Base-by-base conservation (phyloP, 2,329 filamentous ascomycete species). In the Alternaria gaisen region DNA sequence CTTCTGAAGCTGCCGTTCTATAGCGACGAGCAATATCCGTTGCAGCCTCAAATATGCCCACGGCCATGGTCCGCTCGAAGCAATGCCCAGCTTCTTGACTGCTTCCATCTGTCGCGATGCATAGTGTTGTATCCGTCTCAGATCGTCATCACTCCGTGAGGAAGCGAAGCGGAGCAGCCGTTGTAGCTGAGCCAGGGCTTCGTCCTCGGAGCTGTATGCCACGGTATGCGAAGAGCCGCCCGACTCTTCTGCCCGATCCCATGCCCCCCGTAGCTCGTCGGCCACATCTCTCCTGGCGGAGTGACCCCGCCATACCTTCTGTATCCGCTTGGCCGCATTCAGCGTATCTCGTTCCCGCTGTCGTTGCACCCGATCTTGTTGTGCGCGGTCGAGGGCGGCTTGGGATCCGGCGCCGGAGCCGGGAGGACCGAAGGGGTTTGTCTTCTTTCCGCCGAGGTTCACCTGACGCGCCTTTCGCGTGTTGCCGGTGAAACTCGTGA, bases 381-480 rank as follows among this genome's bases (percentile, higher is more conserved):
- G 93, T 28, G 94, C 94, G 70, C 92, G 89, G 44, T 90, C 91
- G 28, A 98, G 86, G 1, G 94, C 90, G 72, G 90, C 90, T 71
- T 92, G 91, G 5, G 91, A 85, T 18, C 88, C 90, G 1, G 87
- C 84, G 16, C 85, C 85, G 60, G 80, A 79, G 67, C 87, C 87
- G 61, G 86, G 78, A 55, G 79, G 80, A 53, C 85, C 89, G 78
- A 95, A 97, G 4, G 93, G 92, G 73, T 97, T 97, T 52, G 84
- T 83, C 67, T 87, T 88, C 70, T 94, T 90, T 64, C 93, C 95
- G 68, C 93, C 95, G 63, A 99, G 89, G 80, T 98, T 97, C 76
- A 98, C 93, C 78, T 97, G 94, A 67, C 95, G 90, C 63, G 91
- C 90, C 68, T 92, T 91, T 73, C 92, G 90, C 71, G 93, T 92